Conservation (phyloP, 2,329 filamentous ascomycete species). For the Herpotrichia juniperi region DNA sequence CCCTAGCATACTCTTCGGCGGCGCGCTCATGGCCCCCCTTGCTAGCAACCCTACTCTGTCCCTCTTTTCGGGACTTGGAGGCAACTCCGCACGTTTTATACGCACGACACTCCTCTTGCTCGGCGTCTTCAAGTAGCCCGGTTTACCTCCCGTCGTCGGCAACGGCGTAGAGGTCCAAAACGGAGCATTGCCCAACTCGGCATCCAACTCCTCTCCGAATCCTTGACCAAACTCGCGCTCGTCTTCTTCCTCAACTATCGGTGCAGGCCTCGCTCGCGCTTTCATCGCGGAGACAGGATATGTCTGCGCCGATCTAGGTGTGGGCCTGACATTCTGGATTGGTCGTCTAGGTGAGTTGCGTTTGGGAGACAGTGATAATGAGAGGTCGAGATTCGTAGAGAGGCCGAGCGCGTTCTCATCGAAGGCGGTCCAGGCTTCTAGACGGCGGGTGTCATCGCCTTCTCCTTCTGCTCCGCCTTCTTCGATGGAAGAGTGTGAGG, state of each 20-base stretch:
- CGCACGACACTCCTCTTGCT: conserved; percentile 47
- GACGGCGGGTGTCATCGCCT: conserved; percentile 37
- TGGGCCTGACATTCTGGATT: conserved; percentile 8
- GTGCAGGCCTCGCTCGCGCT: conserved; percentile 18
- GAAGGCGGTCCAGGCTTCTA: conserved; percentile 48
- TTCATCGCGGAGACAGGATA: conserved; percentile 4
- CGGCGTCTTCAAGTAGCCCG: conserved; percentile 55
- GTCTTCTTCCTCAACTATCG: conserved; percentile 22
- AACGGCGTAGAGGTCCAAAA: conserved; percentile 38
- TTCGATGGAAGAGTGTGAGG: background rate
- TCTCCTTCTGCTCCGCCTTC: conserved; percentile 7
- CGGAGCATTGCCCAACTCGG: conserved; percentile 16
- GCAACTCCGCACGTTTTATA: conserved; percentile 36
- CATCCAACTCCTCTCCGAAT: conserved; percentile 8
- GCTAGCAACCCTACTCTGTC: conserved; percentile 10
- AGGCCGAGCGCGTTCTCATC: conserved; percentile 39
- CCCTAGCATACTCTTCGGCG: conserved; percentile 22
- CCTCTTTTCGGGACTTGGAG: conserved; percentile 30
- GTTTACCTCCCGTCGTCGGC: conserved; percentile 20
- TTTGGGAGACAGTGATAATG: conserved; percentile 35
- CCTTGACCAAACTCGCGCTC: background rate
- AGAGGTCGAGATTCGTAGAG: conserved; percentile 35
- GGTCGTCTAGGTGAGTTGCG: conserved; percentile 7
- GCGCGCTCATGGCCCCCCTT: conserved; percentile 35
- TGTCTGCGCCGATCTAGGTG: conserved; percentile 4